Evolutionary conservation across 495 filamentous ascomycete genomes (phyloP).

Genomic region (Penicillium manginii): DNA sequence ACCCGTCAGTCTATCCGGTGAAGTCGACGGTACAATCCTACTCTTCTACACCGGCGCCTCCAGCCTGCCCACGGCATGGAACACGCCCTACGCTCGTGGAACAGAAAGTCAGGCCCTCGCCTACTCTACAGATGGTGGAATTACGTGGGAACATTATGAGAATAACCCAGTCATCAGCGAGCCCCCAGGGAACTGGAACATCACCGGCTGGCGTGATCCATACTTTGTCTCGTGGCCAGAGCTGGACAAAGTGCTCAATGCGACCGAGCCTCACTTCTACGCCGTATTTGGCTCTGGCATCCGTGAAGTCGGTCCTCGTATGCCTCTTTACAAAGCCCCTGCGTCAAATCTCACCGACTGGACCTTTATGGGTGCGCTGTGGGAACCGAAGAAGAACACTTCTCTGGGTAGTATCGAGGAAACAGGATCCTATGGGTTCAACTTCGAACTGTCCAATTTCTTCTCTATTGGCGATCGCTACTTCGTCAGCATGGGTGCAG

Average conservation of each 20-base stretch:
- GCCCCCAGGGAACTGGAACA: constrained; percentile 17
- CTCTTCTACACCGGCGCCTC: constrained; percentile 21
- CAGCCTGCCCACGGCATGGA: constrained; percentile 18
- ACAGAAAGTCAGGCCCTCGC: constrained; percentile 22
- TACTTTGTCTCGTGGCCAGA: constrained; percentile 16
- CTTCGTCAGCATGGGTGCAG: constrained; percentile 24
- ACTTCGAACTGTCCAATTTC: constrained; percentile 25
- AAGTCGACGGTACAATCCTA: constrained; percentile 17
- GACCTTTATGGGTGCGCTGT: constrained; percentile 23
- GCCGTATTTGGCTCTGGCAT: constrained; percentile 24
- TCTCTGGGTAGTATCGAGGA: constrained; percentile 16
- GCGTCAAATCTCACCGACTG: constrained; percentile 21
- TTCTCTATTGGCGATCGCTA: constrained; percentile 20
- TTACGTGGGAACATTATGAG: constrained; percentile 21
- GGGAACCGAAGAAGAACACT: constrained; percentile 20
- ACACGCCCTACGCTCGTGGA: constrained; percentile 11
- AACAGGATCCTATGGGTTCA: constrained; percentile 21
- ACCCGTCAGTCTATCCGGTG: constrained; percentile 17
- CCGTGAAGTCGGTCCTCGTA: constrained; percentile 19
- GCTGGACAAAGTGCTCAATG: constrained; percentile 13
- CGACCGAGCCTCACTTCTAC: constrained; percentile 20
- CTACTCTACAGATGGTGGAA: constrained; percentile 17
- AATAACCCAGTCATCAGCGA: constrained; percentile 19
- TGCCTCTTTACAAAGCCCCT: constrained; percentile 17
- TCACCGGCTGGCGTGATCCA: constrained; percentile 27